phyloP scores from a whole-genome alignment of 2,329 filamentous ascomycete species.

The Teratosphaeria zuluensis region DNA sequence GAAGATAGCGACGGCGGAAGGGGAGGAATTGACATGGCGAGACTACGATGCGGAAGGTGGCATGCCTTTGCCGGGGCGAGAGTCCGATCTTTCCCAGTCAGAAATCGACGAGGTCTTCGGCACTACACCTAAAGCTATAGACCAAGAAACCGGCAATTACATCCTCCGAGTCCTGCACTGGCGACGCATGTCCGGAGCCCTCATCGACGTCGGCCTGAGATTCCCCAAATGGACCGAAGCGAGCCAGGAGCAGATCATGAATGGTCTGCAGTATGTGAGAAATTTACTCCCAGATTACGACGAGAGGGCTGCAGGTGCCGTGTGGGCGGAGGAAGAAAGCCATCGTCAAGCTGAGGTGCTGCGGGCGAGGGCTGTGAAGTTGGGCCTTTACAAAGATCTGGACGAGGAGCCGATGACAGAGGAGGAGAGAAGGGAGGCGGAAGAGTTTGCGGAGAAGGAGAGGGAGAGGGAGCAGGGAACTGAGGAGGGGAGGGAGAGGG shows the following conservation, averaged over 20 bases:
- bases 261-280: constrained; percentile 25
- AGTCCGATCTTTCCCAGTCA: constrained; percentile 11
- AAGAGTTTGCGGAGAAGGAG: constrained; percentile 4
- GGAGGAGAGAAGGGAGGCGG: not conserved
- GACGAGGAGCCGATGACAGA: constrained; percentile 4
- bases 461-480: constrained; percentile 18
- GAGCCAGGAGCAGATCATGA: constrained; percentile 17
- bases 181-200: constrained; percentile 26
- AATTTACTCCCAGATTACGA: constrained; percentile 23
- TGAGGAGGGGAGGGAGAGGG: constrained; percentile 16
- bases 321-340: constrained; percentile 27
- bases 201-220: constrained; percentile 26
- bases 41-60: constrained; percentile 29
- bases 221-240: constrained; percentile 21
- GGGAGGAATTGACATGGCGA: constrained; percentile 24
- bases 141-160: constrained; percentile 26
- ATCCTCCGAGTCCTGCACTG: constrained; percentile 29
- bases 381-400: constrained; percentile 25
- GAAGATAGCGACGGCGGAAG: constrained; percentile 7
- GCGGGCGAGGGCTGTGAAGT: constrained; percentile 21
- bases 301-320: constrained; percentile 23
- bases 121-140: constrained; percentile 11
- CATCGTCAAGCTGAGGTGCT: constrained; percentile 20
- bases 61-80: constrained; percentile 25
- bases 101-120: constrained; percentile 25